Percentiles rank a stretch among this genome's conserved stretches.
Conservation (phyloP, 2,329 filamentous ascomycete species). For the Cadophora gregata region DNA sequence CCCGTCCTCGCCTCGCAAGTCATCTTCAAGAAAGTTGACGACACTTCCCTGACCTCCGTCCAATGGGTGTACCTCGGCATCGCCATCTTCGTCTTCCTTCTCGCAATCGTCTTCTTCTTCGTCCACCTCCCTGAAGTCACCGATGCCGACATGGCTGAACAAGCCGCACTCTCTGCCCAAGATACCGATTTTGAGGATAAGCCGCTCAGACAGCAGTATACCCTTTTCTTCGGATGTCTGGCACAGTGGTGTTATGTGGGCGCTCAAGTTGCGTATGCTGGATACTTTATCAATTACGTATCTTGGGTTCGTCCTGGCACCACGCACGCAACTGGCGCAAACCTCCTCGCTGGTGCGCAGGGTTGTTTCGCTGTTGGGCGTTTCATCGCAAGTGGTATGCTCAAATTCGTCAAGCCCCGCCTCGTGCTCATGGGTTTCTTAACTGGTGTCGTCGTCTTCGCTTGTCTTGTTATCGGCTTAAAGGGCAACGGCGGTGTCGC, state of each 20-base stretch:
- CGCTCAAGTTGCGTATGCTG: constrained; percentile 37
- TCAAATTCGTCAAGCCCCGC: constrained; percentile 66
- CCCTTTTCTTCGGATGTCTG: constrained; percentile 73
- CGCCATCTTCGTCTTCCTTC: constrained; percentile 72
- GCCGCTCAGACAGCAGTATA: constrained; percentile 47
- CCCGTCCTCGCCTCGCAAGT: constrained; percentile 72
- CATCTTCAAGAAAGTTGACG: constrained; percentile 66
- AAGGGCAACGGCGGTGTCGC: constrained; percentile 59
- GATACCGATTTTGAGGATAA: constrained; percentile 35
- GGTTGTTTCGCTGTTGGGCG: constrained; percentile 76
- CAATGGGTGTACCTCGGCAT: constrained; percentile 86
- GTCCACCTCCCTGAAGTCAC: constrained; percentile 64
- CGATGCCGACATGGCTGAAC: constrained; percentile 59
- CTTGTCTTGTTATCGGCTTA: constrained; percentile 48
- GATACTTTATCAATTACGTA: constrained; percentile 69
- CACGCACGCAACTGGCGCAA: constrained; percentile 58
- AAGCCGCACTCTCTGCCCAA: constrained; percentile 40
- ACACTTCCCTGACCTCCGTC: constrained; percentile 66
- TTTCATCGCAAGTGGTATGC: constrained; percentile 69
- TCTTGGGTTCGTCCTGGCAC: constrained; percentile 48
- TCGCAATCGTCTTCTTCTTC: constrained; percentile 72
- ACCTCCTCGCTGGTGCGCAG: constrained; percentile 76
- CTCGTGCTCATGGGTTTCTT: constrained; percentile 68
- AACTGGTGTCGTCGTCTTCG: constrained; percentile 64
- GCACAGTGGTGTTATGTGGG: constrained; percentile 84